These are phyloP conservation scores for Hypoxylon sp. DNA, from an alignment of 2,329 filamentous ascomycete species.

Conservation along the genomic window DNA sequence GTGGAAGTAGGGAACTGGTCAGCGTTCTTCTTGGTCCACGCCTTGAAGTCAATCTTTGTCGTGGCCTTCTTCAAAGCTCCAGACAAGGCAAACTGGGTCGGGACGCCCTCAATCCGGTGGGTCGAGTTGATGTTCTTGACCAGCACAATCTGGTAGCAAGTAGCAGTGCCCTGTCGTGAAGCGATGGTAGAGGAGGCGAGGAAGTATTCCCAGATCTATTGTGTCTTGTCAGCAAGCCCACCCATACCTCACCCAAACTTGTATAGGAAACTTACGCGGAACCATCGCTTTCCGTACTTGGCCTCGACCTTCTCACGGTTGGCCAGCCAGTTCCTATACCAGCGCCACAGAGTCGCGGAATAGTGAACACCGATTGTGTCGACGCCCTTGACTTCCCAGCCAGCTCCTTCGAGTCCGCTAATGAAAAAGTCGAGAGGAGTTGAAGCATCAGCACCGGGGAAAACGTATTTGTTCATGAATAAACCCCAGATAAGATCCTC, in stretches of 20 bases:
- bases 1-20: constrained; percentile 54
- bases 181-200: constrained; percentile 82
- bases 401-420: constrained; percentile 85
- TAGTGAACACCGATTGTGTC: constrained; percentile 98
- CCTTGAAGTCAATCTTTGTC: constrained; percentile 54
- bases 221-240: constrained; percentile 32
- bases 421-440: constrained; percentile 92
- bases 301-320: constrained; percentile 93
- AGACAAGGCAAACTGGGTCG: constrained; percentile 74
- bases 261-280: constrained; percentile 76
- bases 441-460: constrained; percentile 96
- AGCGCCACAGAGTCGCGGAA: constrained; percentile 95
- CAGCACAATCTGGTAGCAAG: constrained; percentile 83
- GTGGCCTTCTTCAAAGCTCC: constrained; percentile 67
- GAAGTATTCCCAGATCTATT: constrained; percentile 83
- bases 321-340: constrained; percentile 98
- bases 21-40: constrained; percentile 56
- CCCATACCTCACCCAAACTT: not conserved
- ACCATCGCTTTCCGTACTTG: constrained; percentile 97
- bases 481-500: constrained; percentile 98
- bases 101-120: constrained; percentile 80
- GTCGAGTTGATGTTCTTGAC: constrained; percentile 89
- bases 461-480: constrained; percentile 99
- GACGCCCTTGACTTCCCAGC: constrained; percentile 90
- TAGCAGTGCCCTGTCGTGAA: constrained; percentile 81